These are phyloP conservation scores for Citrus medica DNA, from an alignment of 345 rosid genomes.

Conservation along the genomic window DNA sequence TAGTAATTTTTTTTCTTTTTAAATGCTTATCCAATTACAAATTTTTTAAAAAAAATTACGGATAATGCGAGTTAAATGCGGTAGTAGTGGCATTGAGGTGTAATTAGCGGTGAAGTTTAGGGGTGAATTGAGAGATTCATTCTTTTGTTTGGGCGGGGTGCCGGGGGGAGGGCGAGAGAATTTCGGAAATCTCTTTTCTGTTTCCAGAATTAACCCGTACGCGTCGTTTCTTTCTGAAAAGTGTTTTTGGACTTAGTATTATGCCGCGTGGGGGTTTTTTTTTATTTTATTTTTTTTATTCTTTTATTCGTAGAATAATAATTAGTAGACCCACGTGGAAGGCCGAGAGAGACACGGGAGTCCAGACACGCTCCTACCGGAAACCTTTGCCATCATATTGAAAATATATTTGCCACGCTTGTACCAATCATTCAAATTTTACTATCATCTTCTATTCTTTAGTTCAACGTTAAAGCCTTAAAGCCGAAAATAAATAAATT, in stretches of 20 bases:
- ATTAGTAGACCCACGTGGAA: too few relatives aligned
- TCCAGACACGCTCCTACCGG: too few relatives aligned
- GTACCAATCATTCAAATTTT: too few relatives aligned
- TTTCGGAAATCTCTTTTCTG: background rate
- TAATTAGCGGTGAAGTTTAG: background rate
- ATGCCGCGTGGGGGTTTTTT: background rate
- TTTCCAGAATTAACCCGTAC: background rate
- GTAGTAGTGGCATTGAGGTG: constrained; percentile 1
- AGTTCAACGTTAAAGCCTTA: too few relatives aligned
- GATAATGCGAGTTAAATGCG: background rate
- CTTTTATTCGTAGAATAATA: background rate
- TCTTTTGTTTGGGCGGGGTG: background rate
- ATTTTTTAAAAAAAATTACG: background rate
- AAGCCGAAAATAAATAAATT: too few relatives aligned
- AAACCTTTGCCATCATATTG: too few relatives aligned
- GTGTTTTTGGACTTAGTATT: background rate
- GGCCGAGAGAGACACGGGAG: too few relatives aligned
- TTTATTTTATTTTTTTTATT: too few relatives aligned
- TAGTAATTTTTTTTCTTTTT: background rate
- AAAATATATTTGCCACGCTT: too few relatives aligned
- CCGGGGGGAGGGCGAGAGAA: background rate
- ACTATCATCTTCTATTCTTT: too few relatives aligned
- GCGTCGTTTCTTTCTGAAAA: background rate
- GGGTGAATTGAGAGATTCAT: background rate
- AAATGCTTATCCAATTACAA: background rate